phyloP scores from a whole-genome alignment of 2,329 filamentous ascomycete genomes.

The Westerdykella aurantiaca region DNA sequence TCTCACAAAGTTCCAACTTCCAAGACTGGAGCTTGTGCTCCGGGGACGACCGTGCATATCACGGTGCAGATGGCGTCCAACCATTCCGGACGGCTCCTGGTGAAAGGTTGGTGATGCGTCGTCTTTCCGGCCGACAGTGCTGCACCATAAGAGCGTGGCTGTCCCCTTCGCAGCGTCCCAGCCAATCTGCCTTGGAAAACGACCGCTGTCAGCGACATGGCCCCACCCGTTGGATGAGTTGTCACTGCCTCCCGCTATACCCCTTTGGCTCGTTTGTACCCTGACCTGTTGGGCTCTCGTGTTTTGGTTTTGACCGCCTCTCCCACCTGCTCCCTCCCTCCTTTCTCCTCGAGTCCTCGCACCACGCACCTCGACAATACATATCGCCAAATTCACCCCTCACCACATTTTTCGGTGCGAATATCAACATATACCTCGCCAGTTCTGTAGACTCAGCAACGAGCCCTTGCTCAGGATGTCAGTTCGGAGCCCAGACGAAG shows the following conservation, averaged over 20 bases:
- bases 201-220: constrained; percentile 24
- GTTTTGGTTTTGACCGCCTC: constrained; percentile 21
- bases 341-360: constrained; percentile 19
- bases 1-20: constrained; percentile 16
- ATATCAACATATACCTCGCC: constrained; percentile 9
- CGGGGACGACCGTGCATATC: constrained; percentile 16
- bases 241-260: constrained; percentile 26
- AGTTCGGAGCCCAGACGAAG: constrained; percentile 40
- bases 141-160: constrained; percentile 32
- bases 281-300: constrained; percentile 27
- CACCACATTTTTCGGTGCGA: constrained; percentile 15
- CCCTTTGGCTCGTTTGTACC: constrained; percentile 16
- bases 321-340: constrained; percentile 13
- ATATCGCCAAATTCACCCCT: constrained; percentile 10
- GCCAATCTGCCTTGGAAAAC: constrained; percentile 31
- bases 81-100: constrained; percentile 14
- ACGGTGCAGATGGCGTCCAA: constrained; percentile 18
- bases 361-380: constrained; percentile 18
- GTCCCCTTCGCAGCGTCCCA: constrained; percentile 21
- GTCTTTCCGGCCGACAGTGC: constrained; percentile 11
- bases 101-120: constrained; percentile 6
- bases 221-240: constrained; percentile 35
- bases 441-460: constrained; percentile 16
- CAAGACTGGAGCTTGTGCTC: constrained; percentile 9
- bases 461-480: constrained; percentile 41